phyloP scores from a whole-genome alignment of 495 filamentous ascomycete species.

The Parathielavia hyrcaniae region DNA sequence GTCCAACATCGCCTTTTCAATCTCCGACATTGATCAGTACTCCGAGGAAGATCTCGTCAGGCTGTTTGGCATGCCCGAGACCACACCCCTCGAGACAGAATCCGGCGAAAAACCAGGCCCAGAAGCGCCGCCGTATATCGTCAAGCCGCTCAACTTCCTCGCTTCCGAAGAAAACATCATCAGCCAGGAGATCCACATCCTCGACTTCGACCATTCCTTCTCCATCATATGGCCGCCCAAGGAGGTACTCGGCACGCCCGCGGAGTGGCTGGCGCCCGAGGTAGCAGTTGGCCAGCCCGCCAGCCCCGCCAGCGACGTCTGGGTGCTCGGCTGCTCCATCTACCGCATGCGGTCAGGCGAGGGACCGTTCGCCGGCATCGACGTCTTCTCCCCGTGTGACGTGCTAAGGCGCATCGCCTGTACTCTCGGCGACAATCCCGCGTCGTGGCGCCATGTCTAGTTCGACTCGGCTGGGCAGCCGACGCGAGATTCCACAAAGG shows the following conservation, averaged over 20 bases:
- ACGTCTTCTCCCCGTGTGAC: neutral
- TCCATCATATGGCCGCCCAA: neutral
- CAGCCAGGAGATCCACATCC: neutral
- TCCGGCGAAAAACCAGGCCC: neutral
- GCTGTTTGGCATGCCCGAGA: neutral
- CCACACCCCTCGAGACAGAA: neutral
- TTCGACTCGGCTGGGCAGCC: neutral
- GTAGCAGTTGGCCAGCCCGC: neutral
- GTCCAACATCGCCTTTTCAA: neutral
- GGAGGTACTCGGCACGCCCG: neutral
- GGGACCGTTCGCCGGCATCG: neutral
- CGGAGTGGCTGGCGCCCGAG: neutral
- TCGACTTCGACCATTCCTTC: neutral
- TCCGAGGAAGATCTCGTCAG: neutral
- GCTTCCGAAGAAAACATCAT: neutral
- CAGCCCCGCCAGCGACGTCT: slow-evolving; percentile 2
- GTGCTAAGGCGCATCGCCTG: neutral
- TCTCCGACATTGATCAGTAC: neutral
- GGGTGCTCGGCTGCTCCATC: slow-evolving; percentile 1
- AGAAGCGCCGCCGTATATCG: neutral
- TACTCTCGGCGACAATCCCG: neutral
- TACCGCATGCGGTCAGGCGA: neutral
- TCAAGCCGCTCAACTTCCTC: neutral
- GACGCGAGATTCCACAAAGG: neutral
- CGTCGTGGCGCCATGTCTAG: neutral